Base-by-base conservation (phyloP, 140 eudicot genomes). In the Ambrosia hybrid region DNA sequence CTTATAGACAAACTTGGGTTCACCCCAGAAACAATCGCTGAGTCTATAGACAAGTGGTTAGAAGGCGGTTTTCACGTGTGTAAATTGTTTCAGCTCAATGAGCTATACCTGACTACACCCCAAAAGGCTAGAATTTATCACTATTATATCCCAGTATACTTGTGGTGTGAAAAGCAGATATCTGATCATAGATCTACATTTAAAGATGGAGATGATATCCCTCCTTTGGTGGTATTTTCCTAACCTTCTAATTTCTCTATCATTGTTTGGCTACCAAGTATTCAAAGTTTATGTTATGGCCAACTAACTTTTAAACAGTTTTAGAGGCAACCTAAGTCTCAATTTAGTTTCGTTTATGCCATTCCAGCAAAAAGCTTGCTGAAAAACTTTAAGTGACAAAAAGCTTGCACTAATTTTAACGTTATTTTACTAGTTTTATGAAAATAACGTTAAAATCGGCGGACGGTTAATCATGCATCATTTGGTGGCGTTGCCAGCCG, bases 161-260 rank as follows among this genome's bases (percentile, higher is more conserved):
- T 90, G 72, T 94, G 99, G 97, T 94, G 99, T 68, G 96, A 94
- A 72, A 80, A 90, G 65, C 88, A 94, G 77, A 88, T 94, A 61
- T 67, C 96, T 53, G 80, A 79, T 37, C 99, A 94, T 72, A 56
- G 71, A 62, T 83, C 99, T 26, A 79, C 38, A 17, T 90, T 77
- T 75, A 80, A 84, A 77, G 96, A 94, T 43, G 97, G 82, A 57
- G 96, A 86, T 67, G 97, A 90, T 13, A 60, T 86, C 80, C 89
- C 99, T 79, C 99, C 99, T 72, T 69, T 94, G 72, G 97, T 90
- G 97, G 99, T 94, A 87, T 34, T 36, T 48, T 16, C 74, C 45
- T 76, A 51, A 57, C 75, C 65, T 57, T 64, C 16, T 62, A 9
- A 10, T 66, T 16, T 3, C 13, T 17, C 6, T 9, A 12, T 69